Evolutionary conservation across 306 rosid genomes (phyloP), one percentile per base, ranked within the genome.

Genomic region (Begonia fuchsioides): DNA sequence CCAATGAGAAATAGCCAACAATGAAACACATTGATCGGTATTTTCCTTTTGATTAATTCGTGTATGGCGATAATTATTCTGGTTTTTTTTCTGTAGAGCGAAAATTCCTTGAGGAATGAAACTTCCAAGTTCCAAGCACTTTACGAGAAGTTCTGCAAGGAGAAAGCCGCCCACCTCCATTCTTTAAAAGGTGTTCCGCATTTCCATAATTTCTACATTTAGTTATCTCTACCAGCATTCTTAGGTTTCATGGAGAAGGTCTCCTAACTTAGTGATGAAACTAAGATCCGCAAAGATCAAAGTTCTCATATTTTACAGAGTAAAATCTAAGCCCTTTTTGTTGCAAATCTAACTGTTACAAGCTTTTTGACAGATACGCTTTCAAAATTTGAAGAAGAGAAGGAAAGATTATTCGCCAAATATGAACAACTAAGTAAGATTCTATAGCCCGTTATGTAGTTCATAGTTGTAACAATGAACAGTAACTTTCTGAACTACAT

Each of bases 381-480:
- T 68, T 74, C 94, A 48, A 81, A 75, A 62, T 90, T 72, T 68
- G 98, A 90, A 73, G 98, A 79, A 61, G 95, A 90, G 52, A 90
- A 85, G 67, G 94, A 79, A 51, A 90, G 79, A 71, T 79, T 85
- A 50, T 75, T 82, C 66, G 15, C 41, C 35, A 74, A 69, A 69
- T 79, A 90, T 60, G 98, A 90, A 68, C 98, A 85, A 73, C 53
- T 85, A 60, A 90, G 98, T 90, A 76, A 68, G 95, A 56, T 17
- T 19, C 41, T 17, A 18, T 6, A 52, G 26, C 44, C 41, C 3
- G 39, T 17, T 49, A 16, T 44, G n/a, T n/a, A n/a, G n/a, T n/a
- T n/a, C n/a, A 40, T 49, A 9, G 20, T 32, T 2, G 17, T 6
- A 13, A 20, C 15, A 50, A 39, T 18, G 49, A 16, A 17, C 15